Base-by-base conservation (phyloP, 2,329 filamentous ascomycete genomes). In the Apiospora saccharicola region DNA sequence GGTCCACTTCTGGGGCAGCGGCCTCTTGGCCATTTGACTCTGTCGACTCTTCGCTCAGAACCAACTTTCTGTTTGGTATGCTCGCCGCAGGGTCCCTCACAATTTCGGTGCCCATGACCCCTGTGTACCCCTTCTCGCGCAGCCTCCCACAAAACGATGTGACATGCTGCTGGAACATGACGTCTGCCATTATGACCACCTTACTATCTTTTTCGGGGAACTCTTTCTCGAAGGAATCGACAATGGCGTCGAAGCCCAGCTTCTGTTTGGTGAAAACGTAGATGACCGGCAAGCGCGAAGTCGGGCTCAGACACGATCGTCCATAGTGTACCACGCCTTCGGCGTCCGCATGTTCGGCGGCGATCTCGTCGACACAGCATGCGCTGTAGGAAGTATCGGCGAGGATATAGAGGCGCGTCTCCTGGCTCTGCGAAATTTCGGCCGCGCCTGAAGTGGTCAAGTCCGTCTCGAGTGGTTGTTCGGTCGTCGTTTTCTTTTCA, bases 341-440 rank as follows among this genome's bases (percentile, higher is more conserved):
- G 8, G 96, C 95, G 78, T 94, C 89, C 22, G 94, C 93, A 81
- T 99, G 96, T 81, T 99, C 95, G 2, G 96, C 96, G 0, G 96
- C 96, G 53, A 98, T 92, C 84, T 99, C 96, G 79, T 99, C 96
- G 24, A 98, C 95, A 79, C 96, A 99, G 83, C 96, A 99, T 0
- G 96, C 92, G 73, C 96, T 97, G 82, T 98, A 99, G 1, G 96
- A 98, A 2, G 96, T 98, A 82, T 99, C 96, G 44, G 93, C 96
- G 24, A 99, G 86, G 73, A 99, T 95, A 77, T 93, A 97, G 70
- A 98, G 86, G 74, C 87, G 80, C 43, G 79, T 78, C 12, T 37
- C 73, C 57, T 71, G 71, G 14, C 49, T 49, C 49, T 70, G 30
- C 47, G 51, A 10, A 8, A 24, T 64, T 1, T 34, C 19, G 30